Percentiles rank a stretch among this genome's conserved stretches.
Evolutionary conservation across 805 yeast genomes (phyloP).

Genomic region (Myxozyma mucilagina): DNA sequence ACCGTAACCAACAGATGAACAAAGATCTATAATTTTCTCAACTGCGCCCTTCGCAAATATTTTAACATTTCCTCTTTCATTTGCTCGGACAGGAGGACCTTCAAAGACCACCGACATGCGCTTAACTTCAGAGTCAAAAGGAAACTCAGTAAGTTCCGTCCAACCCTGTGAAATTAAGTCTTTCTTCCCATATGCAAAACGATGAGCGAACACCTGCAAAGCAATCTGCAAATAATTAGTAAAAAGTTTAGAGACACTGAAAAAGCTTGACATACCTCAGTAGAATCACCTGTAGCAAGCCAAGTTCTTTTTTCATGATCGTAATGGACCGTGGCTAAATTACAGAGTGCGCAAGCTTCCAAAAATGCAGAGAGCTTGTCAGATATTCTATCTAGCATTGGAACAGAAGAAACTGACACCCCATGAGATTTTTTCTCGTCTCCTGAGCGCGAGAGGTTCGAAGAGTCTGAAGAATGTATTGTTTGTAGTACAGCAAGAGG

Average conservation of each 20-base stretch:
- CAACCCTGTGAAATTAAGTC: constrained; percentile 44
- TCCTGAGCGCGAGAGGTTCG: neutral
- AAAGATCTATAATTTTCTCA: constrained; percentile 62
- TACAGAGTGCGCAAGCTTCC: constrained; percentile 56
- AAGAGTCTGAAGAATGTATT: neutral
- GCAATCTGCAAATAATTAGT: constrained; percentile 50
- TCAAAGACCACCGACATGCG: constrained; percentile 67
- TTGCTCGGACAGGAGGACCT: constrained; percentile 27
- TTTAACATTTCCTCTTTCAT: constrained; percentile 10
- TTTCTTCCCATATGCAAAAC: constrained; percentile 53
- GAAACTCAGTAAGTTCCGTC: constrained; percentile 59
- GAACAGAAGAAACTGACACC: neutral
- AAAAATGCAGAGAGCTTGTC: constrained; percentile 50
- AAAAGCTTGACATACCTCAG: constrained; percentile 47
- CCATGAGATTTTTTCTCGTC: neutral
- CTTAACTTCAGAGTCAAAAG: constrained; percentile 73
- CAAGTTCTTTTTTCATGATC: constrained; percentile 53
- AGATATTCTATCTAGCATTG: neutral
- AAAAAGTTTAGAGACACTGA: neutral
- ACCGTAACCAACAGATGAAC: constrained; percentile 43
- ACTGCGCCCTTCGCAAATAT: constrained; percentile 74
- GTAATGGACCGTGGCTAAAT: constrained; percentile 66
- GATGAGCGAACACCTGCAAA: constrained; percentile 70
- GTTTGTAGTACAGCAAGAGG: too few species aligned
- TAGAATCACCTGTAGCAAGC: constrained; percentile 87